Evolutionary conservation across 257 asterid species (phyloP).

Genomic region (Primulina tabacum): DNA sequence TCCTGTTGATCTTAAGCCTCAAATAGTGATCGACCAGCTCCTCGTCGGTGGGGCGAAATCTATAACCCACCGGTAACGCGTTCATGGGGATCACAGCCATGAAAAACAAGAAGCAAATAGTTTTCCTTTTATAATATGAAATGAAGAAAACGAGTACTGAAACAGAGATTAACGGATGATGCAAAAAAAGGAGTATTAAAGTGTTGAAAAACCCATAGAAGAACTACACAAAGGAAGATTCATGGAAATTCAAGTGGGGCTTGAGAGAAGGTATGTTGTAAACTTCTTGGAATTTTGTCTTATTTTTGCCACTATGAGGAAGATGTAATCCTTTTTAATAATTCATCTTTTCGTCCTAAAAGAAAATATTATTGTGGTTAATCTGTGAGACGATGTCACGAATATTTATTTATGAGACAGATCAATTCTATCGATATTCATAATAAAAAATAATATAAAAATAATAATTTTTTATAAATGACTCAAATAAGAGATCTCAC

Average conservation of each 20-base stretch:
- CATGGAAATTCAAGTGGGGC: conserved; percentile 43
- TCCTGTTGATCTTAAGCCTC: conserved; percentile 62
- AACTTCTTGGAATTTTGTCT: background rate
- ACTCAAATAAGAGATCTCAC: too few species aligned
- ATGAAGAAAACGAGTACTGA: background rate
- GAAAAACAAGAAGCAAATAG: background rate
- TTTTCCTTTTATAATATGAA: too few species aligned
- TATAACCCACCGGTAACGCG: conserved; percentile 79
- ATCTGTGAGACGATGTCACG: too few species aligned
- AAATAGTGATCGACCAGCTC: conserved; percentile 80
- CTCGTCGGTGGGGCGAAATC: conserved; percentile 91
- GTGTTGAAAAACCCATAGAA: background rate
- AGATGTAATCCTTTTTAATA: too few species aligned
- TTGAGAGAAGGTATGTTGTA: background rate
- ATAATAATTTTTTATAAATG: too few species aligned
- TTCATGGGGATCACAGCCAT: conserved; percentile 60
- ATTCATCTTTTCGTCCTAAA: too few species aligned
- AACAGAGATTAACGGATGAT: background rate
- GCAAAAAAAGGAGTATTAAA: background rate
- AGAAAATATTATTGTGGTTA: too few species aligned
- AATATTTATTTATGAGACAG: too few species aligned
- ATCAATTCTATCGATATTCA: too few species aligned
- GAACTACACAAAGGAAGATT: conserved; percentile 24
- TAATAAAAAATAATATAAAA: too few species aligned
- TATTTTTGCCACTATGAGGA: too few species aligned